Base-by-base conservation (phyloP, 129 eudicot species). In the Mikania micrantha region DNA sequence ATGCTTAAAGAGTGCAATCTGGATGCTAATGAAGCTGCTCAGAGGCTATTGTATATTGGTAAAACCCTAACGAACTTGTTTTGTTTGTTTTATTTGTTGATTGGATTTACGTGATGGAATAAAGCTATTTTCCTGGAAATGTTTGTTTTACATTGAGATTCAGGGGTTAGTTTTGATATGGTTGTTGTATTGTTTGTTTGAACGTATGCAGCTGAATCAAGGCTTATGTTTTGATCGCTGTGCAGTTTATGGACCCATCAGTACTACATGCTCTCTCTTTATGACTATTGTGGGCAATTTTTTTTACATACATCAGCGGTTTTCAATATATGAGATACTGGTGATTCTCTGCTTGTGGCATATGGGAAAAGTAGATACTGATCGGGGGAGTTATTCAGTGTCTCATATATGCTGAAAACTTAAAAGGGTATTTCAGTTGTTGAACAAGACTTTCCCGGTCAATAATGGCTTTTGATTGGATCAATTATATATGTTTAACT, bases 11-110 rank as follows among this genome's bases (percentile, higher is more conserved):
- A 88, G 0, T 88, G 95, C 66, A 82, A 74, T 36, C 74, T 85
- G 80, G 95, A 88, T 80, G 86, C 88, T 42, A 75, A 88, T 39
- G 95, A 85, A 38, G 81, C 95, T 73, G 85, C 88, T 56, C 91
- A 88, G 68, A 78, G 76, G 52, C 91, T 88, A 6, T 70, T 88
- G 6, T 83, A 85, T 71, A 79, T 88, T 22, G 95, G 95, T 88
- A 32, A 48, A 73, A 73, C 64, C 77, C 78, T 73, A 73, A 4
- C 4, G 29, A 11, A 5, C 25, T 41, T 3, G 17, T 41, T 38
- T 25, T 15, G 7, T 4, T 6, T 9, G 44, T 7, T 48, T 72
- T 48, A 24, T 7, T 25, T 32, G 31, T 16, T 31, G 73, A 7
- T 57, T 56, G 58, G 17, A 4, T 41, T 59, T 74, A 1, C 66